Evolutionary conservation across 805 yeast genomes (phyloP).

Genomic region (Brettanomyces nanus): DNA sequence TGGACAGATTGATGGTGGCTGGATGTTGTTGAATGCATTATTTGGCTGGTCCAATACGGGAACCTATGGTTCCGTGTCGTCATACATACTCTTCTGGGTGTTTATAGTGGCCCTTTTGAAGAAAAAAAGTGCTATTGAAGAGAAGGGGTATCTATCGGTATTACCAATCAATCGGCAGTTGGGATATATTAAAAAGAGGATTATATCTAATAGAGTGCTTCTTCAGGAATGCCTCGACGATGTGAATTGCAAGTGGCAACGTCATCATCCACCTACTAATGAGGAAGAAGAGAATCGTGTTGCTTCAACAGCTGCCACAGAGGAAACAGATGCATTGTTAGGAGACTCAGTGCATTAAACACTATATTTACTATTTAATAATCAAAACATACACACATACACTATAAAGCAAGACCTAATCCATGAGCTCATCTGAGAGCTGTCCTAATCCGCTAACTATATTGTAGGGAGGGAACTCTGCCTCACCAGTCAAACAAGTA

Average conservation of each 20-base stretch:
- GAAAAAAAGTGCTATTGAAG: constrained; percentile 40
- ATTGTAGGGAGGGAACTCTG: constrained; percentile 38
- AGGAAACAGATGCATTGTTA: constrained; percentile 1
- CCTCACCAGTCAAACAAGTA: constrained; percentile 73
- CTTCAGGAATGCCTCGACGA: constrained; percentile 16
- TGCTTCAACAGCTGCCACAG: neutral
- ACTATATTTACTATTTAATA: too few relatives aligned
- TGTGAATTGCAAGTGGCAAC: neutral
- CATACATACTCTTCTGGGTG: constrained; percentile 69
- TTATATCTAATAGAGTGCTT: constrained; percentile 18
- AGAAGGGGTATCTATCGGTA: constrained; percentile 48
- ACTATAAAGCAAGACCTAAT: too few relatives aligned
- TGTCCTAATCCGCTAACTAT: too few relatives aligned
- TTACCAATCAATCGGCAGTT: constrained; percentile 57
- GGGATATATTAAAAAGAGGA: constrained; percentile 39
- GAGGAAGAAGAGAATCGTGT: neutral
- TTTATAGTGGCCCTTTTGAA: constrained; percentile 37
- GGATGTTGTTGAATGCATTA: constrained; percentile 86
- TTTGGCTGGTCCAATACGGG: constrained; percentile 95
- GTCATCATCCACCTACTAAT: neutral
- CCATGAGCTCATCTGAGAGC: too few relatives aligned
- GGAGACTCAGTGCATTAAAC: too few relatives aligned
- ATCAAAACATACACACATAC: too few relatives aligned
- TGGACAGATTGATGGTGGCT: constrained; percentile 83
- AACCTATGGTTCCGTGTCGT: constrained; percentile 75